Conservation (phyloP, 1,139 yeast genomes). For the Barnettozyma hawaiiensis region DNA sequence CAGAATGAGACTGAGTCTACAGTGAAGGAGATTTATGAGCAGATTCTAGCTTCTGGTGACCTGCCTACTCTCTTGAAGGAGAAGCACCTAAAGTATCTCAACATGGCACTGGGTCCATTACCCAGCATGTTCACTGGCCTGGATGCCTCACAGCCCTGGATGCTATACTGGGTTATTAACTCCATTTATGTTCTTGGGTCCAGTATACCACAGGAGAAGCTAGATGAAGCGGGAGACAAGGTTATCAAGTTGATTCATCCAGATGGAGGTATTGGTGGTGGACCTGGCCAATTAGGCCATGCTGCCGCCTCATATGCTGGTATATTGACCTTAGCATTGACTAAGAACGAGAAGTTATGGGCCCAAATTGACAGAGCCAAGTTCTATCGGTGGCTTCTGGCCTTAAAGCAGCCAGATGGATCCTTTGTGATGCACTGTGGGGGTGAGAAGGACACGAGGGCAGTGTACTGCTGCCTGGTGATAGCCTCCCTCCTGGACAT, state of each 20-base stretch:
- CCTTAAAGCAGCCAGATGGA: constrained; percentile 63
- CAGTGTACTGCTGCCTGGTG: constrained; percentile 82
- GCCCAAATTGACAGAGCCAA: constrained; percentile 37
- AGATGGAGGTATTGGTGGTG: constrained; percentile 81
- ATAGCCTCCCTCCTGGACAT: constrained; percentile 64
- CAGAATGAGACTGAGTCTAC: constrained; percentile 39
- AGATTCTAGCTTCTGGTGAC: constrained; percentile 18
- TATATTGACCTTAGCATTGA: constrained; percentile 52
- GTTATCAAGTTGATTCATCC: constrained; percentile 33
- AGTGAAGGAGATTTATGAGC: constrained; percentile 31
- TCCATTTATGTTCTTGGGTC: constrained; percentile 40
- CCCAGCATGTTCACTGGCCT: constrained; percentile 40
- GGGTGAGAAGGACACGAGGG: constrained; percentile 86
- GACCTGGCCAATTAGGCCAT: constrained; percentile 75
- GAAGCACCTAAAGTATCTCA: constrained; percentile 37
- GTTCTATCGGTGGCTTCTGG: constrained; percentile 60
- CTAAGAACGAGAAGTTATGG: constrained; percentile 44
- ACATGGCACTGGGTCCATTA: constrained; percentile 42
- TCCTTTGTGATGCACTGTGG: constrained; percentile 66
- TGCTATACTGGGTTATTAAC: constrained; percentile 78
- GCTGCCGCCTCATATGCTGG: constrained; percentile 84
- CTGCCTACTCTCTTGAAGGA: constrained; percentile 17
- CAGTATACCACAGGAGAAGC: constrained; percentile 24
- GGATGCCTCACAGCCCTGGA: constrained; percentile 92
- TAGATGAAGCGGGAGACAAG: constrained; percentile 26